Conservation (phyloP, 352 stramenopile genomes). For the Phytophthora ramorum region DNA sequence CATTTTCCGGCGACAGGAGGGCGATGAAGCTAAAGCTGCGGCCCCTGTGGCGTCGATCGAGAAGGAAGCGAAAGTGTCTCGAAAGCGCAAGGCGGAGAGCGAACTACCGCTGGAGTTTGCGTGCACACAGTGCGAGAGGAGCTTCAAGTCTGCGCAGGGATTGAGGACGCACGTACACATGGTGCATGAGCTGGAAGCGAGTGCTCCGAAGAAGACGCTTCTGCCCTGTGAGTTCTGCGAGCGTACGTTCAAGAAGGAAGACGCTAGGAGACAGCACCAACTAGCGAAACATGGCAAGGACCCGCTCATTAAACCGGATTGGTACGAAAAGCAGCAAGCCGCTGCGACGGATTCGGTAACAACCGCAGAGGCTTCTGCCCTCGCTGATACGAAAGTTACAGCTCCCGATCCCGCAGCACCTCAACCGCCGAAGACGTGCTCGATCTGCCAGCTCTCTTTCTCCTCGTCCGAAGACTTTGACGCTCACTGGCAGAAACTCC, state of each 20-base stretch:
- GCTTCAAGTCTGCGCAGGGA: conserved; percentile 76
- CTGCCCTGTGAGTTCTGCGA: conserved; percentile 57
- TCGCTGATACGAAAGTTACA: background rate
- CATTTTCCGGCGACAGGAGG: conserved; percentile 43
- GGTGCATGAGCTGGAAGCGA: conserved; percentile 76
- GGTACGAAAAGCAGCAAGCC: conserved; percentile 56
- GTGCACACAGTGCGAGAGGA: conserved; percentile 65
- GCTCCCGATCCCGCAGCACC: background rate
- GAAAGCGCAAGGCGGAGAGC: conserved; percentile 51
- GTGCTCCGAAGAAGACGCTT: conserved; percentile 19
- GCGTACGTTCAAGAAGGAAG: conserved; percentile 78
- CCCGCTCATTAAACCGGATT: conserved; percentile 81
- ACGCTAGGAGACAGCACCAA: conserved; percentile 75
- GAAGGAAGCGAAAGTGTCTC: conserved; percentile 8
- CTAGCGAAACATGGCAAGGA: conserved; percentile 86
- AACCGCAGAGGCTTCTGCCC: background rate
- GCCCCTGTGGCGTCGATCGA: background rate
- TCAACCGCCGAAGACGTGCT: conserved; percentile 32
- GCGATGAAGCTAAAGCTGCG: background rate
- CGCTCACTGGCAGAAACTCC: conserved; percentile 50
- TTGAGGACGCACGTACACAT: conserved; percentile 84
- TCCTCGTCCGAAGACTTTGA: conserved; percentile 34
- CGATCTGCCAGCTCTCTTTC: conserved; percentile 50
- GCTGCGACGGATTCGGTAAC: background rate
- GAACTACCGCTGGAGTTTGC: conserved; percentile 37